These are phyloP conservation scores for Ceratobasidium sp. DNA, from an alignment of 1,284 basidiomycete genomes.

Conservation along the genomic window DNA sequence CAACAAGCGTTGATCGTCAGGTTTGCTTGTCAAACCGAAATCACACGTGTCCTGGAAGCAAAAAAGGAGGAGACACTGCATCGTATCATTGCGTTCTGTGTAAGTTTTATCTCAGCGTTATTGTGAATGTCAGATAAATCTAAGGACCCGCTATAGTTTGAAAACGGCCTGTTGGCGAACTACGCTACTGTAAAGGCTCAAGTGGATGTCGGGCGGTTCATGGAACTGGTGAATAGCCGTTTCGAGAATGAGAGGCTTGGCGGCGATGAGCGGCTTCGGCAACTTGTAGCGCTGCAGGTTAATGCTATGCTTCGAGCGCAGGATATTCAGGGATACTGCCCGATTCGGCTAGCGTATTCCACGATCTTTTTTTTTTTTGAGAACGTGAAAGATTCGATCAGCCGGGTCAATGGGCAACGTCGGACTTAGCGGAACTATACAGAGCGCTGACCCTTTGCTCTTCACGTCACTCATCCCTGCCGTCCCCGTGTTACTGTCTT, in stretches of 20 bases:
- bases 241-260: neutral
- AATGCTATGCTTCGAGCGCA: no score
- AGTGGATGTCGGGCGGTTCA: neutral
- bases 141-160: neutral
- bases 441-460: no score
- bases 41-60: neutral
- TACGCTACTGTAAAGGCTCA: neutral
- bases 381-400: no score
- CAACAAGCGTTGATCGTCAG: neutral
- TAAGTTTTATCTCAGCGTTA: neutral
- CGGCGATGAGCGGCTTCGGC: neutral
- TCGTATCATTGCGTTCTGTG: neutral
- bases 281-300: no score
- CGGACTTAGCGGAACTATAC: no score
- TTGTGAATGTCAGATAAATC: neutral
- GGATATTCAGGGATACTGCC: no score
- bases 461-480: no score
- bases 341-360: no score
- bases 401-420: no score
- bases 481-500: no score
- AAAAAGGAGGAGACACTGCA: neutral
- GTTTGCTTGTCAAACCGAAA: slow-evolving; percentile 2
- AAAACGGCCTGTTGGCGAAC: slow-evolving; percentile 13
- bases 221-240: neutral
- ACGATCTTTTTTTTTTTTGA: no score